Base-by-base conservation (phyloP, 305 asterid genomes). In the Caryopteris hybrid region DNA sequence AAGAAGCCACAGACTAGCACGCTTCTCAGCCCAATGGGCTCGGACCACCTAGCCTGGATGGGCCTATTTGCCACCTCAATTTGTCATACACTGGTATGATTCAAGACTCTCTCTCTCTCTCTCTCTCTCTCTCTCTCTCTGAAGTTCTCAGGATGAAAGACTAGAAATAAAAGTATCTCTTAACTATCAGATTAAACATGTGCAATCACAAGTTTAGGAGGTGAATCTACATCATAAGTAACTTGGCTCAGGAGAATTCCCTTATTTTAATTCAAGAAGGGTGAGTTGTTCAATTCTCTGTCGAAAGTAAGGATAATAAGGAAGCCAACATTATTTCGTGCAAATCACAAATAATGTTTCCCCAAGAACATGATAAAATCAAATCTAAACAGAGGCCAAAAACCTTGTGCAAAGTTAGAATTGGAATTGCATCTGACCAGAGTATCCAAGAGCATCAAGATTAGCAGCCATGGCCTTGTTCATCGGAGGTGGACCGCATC, bases 401-500 rank as follows among this genome's bases (percentile, higher is more conserved):
- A 11, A 6, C 36, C 18, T 34, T 46, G 14, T 38, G 31, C 12
- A 23, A 47, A 21, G n/a, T 61, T 73, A 89, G 76, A 87, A 89
- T 9, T 89, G 96, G 79, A 89, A 89, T 23, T 74, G 92, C 88
- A 84, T 82, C 86, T 0, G 89, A 66, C 41, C 22, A 71, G 87
- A 50, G 75, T 88, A 91, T 50, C 88, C 88, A 18, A 91, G 88
- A 55, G 86, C 89, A 0, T 88, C 95, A 2, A 91, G 97, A 78
- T 88, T 86, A 53, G 83, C 88, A 36, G 96, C 97, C 86, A 91
- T 88, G 71, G 92, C 91, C 77, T 89, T 86, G 87, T 89, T 89
- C 96, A 89, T 88, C 0, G 96, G 96, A 45, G 96, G 96, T 13
- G 94, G 94, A 13, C 94, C 96, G 14, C 96, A 89, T 71, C 94